Conservation (phyloP, 2,329 filamentous ascomycete species). For the Ampelomyces quisqualis region DNA sequence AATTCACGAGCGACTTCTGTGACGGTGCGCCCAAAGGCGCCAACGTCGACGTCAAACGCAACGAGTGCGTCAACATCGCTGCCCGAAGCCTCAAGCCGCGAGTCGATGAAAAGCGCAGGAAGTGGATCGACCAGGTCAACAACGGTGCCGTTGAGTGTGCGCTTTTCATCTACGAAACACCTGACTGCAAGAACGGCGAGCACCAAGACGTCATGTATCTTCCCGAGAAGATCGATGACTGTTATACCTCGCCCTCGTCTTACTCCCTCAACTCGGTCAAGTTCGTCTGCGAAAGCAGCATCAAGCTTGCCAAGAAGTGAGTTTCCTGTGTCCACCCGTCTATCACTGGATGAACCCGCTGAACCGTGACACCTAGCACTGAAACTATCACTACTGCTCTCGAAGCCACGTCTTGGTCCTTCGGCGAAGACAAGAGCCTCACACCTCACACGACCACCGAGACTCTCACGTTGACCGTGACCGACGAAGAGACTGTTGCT, state of each 20-base stretch:
- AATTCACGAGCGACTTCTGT: conserved; percentile 21
- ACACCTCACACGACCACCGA: conserved; percentile 3
- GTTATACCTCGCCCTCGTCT: conserved; percentile 1
- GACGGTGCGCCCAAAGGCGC: conserved; percentile 11
- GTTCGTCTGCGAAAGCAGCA: conserved; percentile 15
- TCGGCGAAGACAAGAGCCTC: conserved; percentile 10
- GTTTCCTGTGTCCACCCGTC: not conserved
- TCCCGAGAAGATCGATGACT: conserved; percentile 10
- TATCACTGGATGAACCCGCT: not conserved
- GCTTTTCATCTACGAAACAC: conserved; percentile 13
- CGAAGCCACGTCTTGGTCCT: conserved; percentile 14
- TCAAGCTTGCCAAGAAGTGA: not conserved
- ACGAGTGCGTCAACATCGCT: conserved; percentile 18
- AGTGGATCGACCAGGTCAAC: conserved; percentile 22
- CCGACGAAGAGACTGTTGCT: not conserved
- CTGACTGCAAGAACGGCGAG: conserved; percentile 6
- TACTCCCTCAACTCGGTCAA: conserved; percentile 12
- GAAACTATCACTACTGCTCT: conserved; percentile 5
- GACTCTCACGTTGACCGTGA: not conserved
- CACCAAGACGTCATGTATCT: not conserved
- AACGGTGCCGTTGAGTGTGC: conserved; percentile 10
- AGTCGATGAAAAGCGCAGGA: conserved; percentile 11
- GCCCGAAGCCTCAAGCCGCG: conserved; percentile 19
- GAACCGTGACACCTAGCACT: not conserved
- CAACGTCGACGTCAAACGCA: conserved; percentile 21